phyloP scores from a whole-genome alignment of 2,329 filamentous ascomycete genomes.

The Claviceps purpurea region DNA sequence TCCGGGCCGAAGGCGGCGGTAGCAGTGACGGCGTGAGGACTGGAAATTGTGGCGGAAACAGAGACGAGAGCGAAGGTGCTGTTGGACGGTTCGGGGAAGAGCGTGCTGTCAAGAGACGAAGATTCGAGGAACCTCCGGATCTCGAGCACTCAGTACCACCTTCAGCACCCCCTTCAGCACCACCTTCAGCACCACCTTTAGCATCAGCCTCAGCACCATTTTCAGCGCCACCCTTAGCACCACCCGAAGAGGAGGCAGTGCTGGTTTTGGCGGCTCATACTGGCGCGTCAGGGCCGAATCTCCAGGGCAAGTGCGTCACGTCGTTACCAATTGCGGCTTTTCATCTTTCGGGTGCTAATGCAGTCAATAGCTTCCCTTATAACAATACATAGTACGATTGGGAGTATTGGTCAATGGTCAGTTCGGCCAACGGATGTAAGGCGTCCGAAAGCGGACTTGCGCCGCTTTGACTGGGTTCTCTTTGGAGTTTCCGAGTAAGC shows the following conservation, averaged over 20 bases:
- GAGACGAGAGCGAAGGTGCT: conserved; percentile 6
- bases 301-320: conserved; percentile 28
- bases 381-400: conserved; percentile 21
- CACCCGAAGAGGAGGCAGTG: conserved; percentile 34
- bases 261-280: conserved; percentile 33
- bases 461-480: not conserved
- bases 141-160: conserved; percentile 19
- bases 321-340: not conserved
- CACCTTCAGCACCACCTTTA: too few relatives aligned
- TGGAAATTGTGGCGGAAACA: too few relatives aligned
- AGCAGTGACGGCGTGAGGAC: not conserved
- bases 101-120: conserved; percentile 27
- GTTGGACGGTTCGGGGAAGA: conserved; percentile 18
- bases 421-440: not conserved
- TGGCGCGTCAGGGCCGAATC: conserved; percentile 23
- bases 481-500: not conserved
- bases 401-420: not conserved
- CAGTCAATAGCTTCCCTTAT: conserved; percentile 14
- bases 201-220: too few relatives aligned
- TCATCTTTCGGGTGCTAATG: not conserved
- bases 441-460: not conserved
- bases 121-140: conserved; percentile 21
- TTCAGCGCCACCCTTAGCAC: conserved; percentile 4
- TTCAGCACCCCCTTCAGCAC: too few relatives aligned
- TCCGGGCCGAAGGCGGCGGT: conserved; percentile 2